Percentiles rank a stretch among this genome's conserved stretches.
Conservation (phyloP, 305 asterid species). For the Caryopteris hybrid region DNA sequence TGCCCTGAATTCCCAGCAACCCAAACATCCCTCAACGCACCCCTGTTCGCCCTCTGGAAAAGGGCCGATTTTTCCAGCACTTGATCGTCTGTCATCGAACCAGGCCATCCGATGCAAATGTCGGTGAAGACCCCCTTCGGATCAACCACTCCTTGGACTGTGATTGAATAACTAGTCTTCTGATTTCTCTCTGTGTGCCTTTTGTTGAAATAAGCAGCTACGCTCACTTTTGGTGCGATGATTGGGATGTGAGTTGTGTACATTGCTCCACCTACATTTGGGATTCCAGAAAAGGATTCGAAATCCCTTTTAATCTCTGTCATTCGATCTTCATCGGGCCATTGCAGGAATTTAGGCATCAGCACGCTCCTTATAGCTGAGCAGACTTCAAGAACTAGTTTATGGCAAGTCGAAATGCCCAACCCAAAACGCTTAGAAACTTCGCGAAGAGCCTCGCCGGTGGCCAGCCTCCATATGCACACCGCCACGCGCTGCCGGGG, state of each 20-base stretch:
- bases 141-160: constrained; percentile 53
- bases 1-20: constrained; percentile 37
- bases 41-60: constrained; percentile 36
- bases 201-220: constrained; percentile 40
- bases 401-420: constrained; percentile 65
- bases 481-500: constrained; percentile 63
- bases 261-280: constrained; percentile 39
- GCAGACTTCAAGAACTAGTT: constrained; percentile 54
- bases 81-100: constrained; percentile 51
- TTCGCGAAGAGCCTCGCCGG: constrained; percentile 63
- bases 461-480: constrained; percentile 58
- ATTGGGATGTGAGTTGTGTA: constrained; percentile 57
- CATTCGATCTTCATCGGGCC: constrained; percentile 37
- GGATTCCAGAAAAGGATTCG: constrained; percentile 35
- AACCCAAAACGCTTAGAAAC: constrained; percentile 56
- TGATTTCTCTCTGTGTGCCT: constrained; percentile 51
- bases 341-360: constrained; percentile 50
- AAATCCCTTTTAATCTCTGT: constrained; percentile 23
- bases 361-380: constrained; percentile 36
- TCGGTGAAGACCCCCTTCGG: constrained; percentile 43
- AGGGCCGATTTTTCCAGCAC: constrained; percentile 48
- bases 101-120: constrained; percentile 56
- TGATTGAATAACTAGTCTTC: constrained; percentile 42
- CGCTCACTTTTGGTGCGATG: constrained; percentile 50
- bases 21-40: constrained; percentile 31